Evolutionary conservation across 768 basidiomycete species (phyloP).

Genomic region (Mycena polygramma): DNA sequence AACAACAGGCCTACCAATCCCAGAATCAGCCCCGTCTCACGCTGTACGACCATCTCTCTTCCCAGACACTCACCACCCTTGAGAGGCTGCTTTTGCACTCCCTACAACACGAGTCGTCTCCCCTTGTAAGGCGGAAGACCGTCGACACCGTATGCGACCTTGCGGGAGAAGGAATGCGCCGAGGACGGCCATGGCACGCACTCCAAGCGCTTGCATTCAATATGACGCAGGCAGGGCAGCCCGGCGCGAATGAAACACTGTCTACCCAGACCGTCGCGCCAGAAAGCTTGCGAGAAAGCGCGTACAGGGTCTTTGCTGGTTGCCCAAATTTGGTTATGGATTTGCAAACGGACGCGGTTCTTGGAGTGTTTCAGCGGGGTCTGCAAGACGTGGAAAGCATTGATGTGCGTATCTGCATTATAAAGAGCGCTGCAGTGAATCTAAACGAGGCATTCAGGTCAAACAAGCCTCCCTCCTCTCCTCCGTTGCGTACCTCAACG

Average conservation of each 20-base stretch:
- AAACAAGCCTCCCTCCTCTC: constrained; percentile 81
- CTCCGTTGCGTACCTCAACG: constrained; percentile 75
- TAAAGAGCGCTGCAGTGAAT: not conserved
- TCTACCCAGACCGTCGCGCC: constrained; percentile 21
- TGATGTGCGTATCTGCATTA: constrained; percentile 63
- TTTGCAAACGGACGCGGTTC: constrained; percentile 77
- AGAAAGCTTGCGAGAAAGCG: constrained; percentile 65
- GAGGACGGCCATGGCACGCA: constrained; percentile 87
- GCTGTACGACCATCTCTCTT: constrained; percentile 83
- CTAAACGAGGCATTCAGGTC: constrained; percentile 58
- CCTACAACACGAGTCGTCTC: constrained; percentile 69
- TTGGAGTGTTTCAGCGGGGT: constrained; percentile 75
- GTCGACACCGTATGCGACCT: constrained; percentile 85
- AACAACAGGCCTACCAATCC: constrained; percentile 32
- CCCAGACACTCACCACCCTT: constrained; percentile 73
- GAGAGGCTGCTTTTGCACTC: constrained; percentile 81
- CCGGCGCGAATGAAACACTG: constrained; percentile 22
- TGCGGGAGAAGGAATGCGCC: constrained; percentile 78
- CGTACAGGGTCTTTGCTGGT: constrained; percentile 79
- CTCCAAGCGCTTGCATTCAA: constrained; percentile 79
- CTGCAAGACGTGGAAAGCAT: constrained; percentile 75
- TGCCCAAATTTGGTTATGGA: constrained; percentile 84
- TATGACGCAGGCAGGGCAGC: constrained; percentile 61
- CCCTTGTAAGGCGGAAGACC: constrained; percentile 74
- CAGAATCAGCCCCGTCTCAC: constrained; percentile 56